A percentile compares a stretch with the other conserved stretches of the same genome.
Evolutionary conservation across 192 early-diverging fungal species (phyloP).

Genomic region (Phycomyces nitens): DNA sequence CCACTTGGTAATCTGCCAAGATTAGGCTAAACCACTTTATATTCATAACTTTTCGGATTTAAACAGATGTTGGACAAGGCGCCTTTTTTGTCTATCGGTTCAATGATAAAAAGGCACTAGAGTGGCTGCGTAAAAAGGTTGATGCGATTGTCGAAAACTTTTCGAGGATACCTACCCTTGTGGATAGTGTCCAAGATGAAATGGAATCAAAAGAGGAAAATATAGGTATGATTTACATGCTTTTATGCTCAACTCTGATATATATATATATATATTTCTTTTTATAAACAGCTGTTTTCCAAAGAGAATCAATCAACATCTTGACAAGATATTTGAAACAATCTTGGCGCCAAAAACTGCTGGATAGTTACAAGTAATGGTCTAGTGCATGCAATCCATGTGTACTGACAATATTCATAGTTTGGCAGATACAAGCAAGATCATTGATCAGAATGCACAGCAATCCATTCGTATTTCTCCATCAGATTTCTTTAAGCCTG

Average conservation of each 20-base stretch:
- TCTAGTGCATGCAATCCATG: no score
- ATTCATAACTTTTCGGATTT: not conserved
- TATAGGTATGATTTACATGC: not conserved
- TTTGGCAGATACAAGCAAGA: not conserved
- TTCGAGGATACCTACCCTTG: not conserved
- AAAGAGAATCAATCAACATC: conserved; percentile 6
- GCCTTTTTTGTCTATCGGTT: conserved; percentile 8
- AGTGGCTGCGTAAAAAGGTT: conserved; percentile 11
- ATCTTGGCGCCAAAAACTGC: conserved; percentile 11
- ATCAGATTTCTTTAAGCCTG: no score
- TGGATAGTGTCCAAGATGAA: not conserved
- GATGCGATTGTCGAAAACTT: not conserved
- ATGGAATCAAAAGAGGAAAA: not conserved
- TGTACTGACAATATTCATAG: not conserved
- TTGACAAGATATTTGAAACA: conserved; percentile 8
- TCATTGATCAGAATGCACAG: no score
- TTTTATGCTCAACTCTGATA: not conserved
- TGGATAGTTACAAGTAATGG: conserved; percentile 9
- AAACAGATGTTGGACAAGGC: not conserved
- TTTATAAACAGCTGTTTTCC: not conserved
- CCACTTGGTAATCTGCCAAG: no score
- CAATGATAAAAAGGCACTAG: not conserved
- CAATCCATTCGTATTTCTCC: no score
- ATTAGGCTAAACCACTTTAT: no score
- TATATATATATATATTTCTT: not conserved